Evolutionary conservation across 495 filamentous ascomycete species (phyloP), one percentile per base, ranked within the genome.

Genomic region (Xylaria longipes): DNA sequence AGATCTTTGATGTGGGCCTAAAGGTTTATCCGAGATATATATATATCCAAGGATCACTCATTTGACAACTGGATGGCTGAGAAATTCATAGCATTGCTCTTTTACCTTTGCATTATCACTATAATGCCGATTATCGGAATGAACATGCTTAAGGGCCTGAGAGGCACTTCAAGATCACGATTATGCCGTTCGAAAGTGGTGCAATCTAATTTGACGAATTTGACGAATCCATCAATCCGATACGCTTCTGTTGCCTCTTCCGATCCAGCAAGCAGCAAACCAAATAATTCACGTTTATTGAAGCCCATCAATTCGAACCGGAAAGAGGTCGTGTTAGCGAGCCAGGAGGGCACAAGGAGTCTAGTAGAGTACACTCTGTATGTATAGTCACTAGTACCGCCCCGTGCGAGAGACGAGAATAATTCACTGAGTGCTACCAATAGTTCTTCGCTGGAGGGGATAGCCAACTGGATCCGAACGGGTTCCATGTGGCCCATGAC

Each of bases 401-500:
- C 7, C 22, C 25, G 50, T 29, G 3, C 4, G 50, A 29, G 45
- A 54, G 25, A 2, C 4, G 3, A 54, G 45, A 27, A 31, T 7
- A 7, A 7, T 31, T 29, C 12, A 56, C 52, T 12, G 17, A 56
- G 14, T 15, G 14, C 27, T 17, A 56, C 14, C 15, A 17, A 3
- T 56, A 56, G 52, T 20, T 56, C 27, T 6, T 56, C 52, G 31
- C 5, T 56, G 11, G 52, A 56, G 6, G 8, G 7, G 25, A 31
- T 56, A 56, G 27, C 52, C 11, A 56, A 56, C 84, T 97, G 94
- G 94, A 93, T 92, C 35, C 94, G 94, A 54, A 95, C 97, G 81
- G 89, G 89, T 69, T 97, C 94, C 29, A 84, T 97, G 68, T 97
- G 94, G 94, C 94, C 94, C 76, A 95, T 97, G 93, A 97, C 94